phyloP scores from a whole-genome alignment of 1,284 basidiomycete genomes.

The Coniferiporia sulphurascens region DNA sequence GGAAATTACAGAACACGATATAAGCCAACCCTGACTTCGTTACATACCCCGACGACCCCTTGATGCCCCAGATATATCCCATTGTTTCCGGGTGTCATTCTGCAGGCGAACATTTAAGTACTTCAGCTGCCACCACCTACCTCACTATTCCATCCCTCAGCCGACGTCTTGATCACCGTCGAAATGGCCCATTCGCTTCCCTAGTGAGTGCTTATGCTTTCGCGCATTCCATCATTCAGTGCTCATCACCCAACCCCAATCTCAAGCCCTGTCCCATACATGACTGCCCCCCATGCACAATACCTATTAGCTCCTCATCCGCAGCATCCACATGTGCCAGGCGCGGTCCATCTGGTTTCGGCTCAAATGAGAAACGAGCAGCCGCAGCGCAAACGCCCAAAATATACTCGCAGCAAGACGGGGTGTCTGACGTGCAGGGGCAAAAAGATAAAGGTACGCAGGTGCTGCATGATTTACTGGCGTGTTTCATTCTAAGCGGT shows the following conservation, averaged over 20 bases:
- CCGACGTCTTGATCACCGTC: background rate
- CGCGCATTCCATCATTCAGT: background rate
- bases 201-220: slow-evolving; percentile 4
- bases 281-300: slow-evolving; percentile 13
- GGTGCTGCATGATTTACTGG: slow-evolving; percentile 12
- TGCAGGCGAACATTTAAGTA: slow-evolving; percentile 7
- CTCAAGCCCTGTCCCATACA: slow-evolving; percentile 11
- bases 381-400: slow-evolving; percentile 69
- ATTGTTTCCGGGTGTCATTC: background rate
- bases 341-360: slow-evolving; percentile 42
- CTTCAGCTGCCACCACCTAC: background rate
- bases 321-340: slow-evolving; percentile 16
- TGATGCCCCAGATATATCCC: slow-evolving; percentile 12
- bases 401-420: slow-evolving; percentile 83
- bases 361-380: slow-evolving; percentile 43
- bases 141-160: background rate
- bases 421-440: slow-evolving; percentile 79
- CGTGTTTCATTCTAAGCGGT: slow-evolving; percentile 13
- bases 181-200: slow-evolving; percentile 14
- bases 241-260: background rate
- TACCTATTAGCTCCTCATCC: slow-evolving; percentile 15
- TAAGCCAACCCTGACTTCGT: slow-evolving; percentile 13
- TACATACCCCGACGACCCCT: slow-evolving; percentile 14
- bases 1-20: slow-evolving; percentile 4
- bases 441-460: slow-evolving; percentile 79